These are phyloP conservation scores for Drechmeria coniospora DNA, from an alignment of 2,329 filamentous ascomycete species.

Conservation along the genomic window DNA sequence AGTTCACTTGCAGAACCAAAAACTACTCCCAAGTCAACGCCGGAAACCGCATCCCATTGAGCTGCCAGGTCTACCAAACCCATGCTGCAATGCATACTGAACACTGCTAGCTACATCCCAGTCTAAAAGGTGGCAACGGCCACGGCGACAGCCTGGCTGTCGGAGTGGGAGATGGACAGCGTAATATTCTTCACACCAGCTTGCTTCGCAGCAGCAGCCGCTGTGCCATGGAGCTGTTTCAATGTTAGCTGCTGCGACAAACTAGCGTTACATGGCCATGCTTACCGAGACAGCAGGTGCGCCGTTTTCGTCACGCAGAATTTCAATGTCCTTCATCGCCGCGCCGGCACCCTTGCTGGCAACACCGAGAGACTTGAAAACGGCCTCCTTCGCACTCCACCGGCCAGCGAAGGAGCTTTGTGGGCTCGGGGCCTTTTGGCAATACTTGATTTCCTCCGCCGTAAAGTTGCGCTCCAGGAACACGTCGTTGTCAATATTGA, in stretches of 20 bases:
- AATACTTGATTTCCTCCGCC: slow-evolving; percentile 68
- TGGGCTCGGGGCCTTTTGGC: slow-evolving; percentile 60
- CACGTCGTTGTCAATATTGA: slow-evolving; percentile 88
- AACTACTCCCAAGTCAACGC: too few relatives aligned
- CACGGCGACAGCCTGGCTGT: slow-evolving; percentile 85
- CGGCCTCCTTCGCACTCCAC: slow-evolving; percentile 96
- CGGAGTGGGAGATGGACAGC: slow-evolving; percentile 92
- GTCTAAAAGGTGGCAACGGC: slow-evolving; percentile 66
- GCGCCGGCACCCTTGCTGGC: slow-evolving; percentile 77
- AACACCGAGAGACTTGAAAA: slow-evolving; percentile 93
- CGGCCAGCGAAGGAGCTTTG: slow-evolving; percentile 87
- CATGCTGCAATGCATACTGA: slow-evolving; percentile 7
- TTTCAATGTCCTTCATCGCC: slow-evolving; percentile 87
- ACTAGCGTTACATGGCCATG: slow-evolving; percentile 2
- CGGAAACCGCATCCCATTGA: too few relatives aligned
- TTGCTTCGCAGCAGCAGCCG: slow-evolving; percentile 66
- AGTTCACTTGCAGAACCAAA: too few relatives aligned
- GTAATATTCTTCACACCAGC: slow-evolving; percentile 78
- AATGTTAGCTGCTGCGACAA: slow-evolving; percentile 18
- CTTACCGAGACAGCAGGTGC: slow-evolving; percentile 76
- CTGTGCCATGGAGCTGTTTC: slow-evolving; percentile 67
- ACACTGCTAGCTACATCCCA: slow-evolving; percentile 3
- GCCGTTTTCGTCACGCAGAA: slow-evolving; percentile 64
- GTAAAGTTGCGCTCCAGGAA: slow-evolving; percentile 96
- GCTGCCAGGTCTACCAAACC: too few relatives aligned